A percentile compares a stretch with the other conserved stretches of the same genome.
Conservation (phyloP, 345 rosid genomes). For the Ceriops tagal region DNA sequence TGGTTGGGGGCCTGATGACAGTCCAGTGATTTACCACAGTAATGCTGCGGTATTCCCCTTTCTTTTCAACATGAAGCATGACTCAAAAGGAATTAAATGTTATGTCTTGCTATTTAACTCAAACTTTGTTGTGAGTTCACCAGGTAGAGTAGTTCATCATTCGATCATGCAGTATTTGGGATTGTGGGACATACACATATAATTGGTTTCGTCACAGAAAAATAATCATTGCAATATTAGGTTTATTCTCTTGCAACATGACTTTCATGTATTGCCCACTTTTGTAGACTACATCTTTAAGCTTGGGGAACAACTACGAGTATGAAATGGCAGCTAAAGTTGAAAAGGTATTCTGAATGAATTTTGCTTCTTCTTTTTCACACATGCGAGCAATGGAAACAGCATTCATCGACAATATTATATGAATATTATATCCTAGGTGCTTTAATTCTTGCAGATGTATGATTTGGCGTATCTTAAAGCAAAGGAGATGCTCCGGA, state of each 20-base stretch:
- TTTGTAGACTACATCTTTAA: slow-evolving; percentile 62
- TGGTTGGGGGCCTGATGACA: slow-evolving; percentile 97
- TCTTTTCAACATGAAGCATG: slow-evolving; percentile 13
- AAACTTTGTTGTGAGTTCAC: not conserved
- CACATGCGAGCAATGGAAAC: not conserved
- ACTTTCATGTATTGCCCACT: not conserved
- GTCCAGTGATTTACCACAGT: slow-evolving; percentile 76
- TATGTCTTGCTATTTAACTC: not conserved
- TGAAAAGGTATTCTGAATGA: slow-evolving; percentile 56
- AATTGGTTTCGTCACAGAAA: too few species aligned
- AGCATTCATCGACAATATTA: slow-evolving; percentile 5
- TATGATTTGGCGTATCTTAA: slow-evolving; percentile 72
- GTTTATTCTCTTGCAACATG: not conserved
- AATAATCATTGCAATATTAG: too few species aligned
- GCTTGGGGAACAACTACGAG: slow-evolving; percentile 83
- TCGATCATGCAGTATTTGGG: not conserved
- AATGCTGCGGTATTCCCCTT: slow-evolving; percentile 61
- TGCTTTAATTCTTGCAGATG: slow-evolving; percentile 42
- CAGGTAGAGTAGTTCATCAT: slow-evolving; percentile 6
- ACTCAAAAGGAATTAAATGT: not conserved
- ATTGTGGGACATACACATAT: not conserved
- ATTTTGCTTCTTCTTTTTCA: slow-evolving; percentile 3
- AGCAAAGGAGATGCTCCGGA: slow-evolving; percentile 75
- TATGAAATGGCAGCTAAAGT: slow-evolving; percentile 85
- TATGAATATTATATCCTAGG: slow-evolving; percentile 10